Evolutionary conservation across 2,329 filamentous ascomycete genomes (phyloP).

Genomic region (Xylaria sp.): DNA sequence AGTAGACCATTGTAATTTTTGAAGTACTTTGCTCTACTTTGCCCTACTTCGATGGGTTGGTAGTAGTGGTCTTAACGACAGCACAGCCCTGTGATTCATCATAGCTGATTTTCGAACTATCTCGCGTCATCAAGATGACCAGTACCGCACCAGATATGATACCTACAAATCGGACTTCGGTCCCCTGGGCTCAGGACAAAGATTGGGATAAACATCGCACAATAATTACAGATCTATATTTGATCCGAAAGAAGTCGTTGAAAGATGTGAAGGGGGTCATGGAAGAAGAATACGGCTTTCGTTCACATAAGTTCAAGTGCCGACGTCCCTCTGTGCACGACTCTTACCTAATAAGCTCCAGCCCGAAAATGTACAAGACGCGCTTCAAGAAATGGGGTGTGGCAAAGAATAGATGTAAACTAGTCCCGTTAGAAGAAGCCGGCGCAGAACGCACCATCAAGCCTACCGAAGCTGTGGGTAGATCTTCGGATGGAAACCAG

Average conservation of each 20-base stretch:
- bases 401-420: constrained; percentile 1
- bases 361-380: constrained; percentile 23
- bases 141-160: neutral
- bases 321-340: too few relatives aligned
- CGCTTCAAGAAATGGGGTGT: constrained; percentile 29
- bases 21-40: neutral
- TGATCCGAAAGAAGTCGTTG: constrained; percentile 1
- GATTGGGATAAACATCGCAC: constrained; percentile 18
- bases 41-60: too few relatives aligned
- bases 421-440: neutral
- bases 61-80: neutral
- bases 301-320: constrained; percentile 15
- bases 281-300: constrained; percentile 8
- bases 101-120: too few relatives aligned
- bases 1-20: neutral
- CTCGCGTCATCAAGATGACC: too few relatives aligned
- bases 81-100: neutral
- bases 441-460: neutral
- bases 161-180: neutral
- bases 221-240: constrained; percentile 18
- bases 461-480: neutral
- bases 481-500: neutral
- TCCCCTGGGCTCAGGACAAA: constrained; percentile 15
- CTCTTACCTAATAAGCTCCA: neutral
- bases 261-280: constrained; percentile 5